Percentiles rank a stretch among this genome's conserved stretches.
Evolutionary conservation across 2,329 filamentous ascomycete genomes (phyloP).

Genomic region (Nannizzia gypsea): DNA sequence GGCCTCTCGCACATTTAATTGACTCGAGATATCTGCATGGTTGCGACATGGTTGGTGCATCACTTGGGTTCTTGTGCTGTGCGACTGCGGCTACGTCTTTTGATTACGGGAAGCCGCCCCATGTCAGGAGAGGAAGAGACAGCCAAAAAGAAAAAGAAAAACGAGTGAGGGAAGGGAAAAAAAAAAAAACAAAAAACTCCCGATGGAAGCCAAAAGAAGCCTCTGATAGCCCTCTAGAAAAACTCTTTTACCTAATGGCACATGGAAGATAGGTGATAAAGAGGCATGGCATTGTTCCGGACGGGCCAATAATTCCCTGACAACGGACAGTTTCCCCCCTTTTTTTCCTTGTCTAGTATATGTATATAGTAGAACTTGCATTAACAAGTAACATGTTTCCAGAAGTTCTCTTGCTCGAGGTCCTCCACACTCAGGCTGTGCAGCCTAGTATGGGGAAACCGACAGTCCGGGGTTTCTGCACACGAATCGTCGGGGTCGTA

Average conservation of each 20-base stretch:
- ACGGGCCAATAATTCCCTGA: neutral
- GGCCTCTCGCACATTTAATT: neutral
- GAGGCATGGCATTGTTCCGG: neutral
- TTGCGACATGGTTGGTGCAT: neutral
- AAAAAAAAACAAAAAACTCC: neutral
- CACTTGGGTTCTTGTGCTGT: neutral
- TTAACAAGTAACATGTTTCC: constrained; percentile 13
- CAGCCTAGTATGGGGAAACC: constrained; percentile 29
- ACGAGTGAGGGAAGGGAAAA: no score
- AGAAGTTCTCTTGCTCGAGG: constrained; percentile 26
- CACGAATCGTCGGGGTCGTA: constrained; percentile 17
- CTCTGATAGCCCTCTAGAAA: neutral
- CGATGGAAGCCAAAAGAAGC: neutral
- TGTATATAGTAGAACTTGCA: no score
- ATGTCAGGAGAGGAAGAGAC: neutral
- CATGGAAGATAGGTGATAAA: neutral
- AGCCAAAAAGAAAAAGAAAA: neutral
- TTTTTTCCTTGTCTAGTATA: neutral
- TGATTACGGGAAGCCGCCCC: neutral
- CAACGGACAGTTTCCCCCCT: neutral
- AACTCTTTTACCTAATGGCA: neutral
- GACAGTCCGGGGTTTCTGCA: constrained; percentile 19
- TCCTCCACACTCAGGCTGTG: constrained; percentile 24
- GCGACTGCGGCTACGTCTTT: neutral
- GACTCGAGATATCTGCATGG: neutral